Percentiles rank a stretch among this genome's conserved stretches.
phyloP scores from a whole-genome alignment of 306 rosid species.

The Prosopis cineraria region DNA sequence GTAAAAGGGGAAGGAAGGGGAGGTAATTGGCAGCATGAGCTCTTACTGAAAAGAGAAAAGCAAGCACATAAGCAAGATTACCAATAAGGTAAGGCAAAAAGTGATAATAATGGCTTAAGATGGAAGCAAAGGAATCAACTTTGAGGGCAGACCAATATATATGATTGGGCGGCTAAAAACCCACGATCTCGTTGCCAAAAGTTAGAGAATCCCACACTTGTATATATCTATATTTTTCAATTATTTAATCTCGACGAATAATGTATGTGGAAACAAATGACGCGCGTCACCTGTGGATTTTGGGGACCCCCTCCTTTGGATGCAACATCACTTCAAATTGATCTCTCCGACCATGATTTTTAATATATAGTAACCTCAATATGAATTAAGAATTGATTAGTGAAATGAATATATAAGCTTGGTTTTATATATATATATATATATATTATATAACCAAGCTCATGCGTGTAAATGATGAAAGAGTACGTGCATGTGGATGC shows the following conservation, averaged over 20 bases:
- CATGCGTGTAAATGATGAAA: neutral
- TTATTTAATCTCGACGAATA: slow-evolving; percentile 45
- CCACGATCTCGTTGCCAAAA: slow-evolving; percentile 38
- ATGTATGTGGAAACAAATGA: slow-evolving; percentile 51
- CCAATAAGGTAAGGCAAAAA: slow-evolving; percentile 47
- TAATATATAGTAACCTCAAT: neutral
- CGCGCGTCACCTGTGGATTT: slow-evolving; percentile 41
- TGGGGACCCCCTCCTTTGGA: slow-evolving; percentile 31
- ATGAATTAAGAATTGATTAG: neutral
- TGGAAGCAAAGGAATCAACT: slow-evolving; percentile 68
- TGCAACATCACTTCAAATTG: slow-evolving; percentile 26
- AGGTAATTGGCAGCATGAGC: slow-evolving; percentile 23
- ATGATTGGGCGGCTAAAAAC: slow-evolving; percentile 35
- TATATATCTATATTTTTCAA: slow-evolving; percentile 17
- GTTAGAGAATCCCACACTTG: slow-evolving; percentile 40
- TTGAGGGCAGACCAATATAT: slow-evolving; percentile 39
- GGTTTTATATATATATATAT: no score
- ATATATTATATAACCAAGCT: neutral
- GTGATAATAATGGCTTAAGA: slow-evolving; percentile 62
- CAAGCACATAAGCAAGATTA: slow-evolving; percentile 32
- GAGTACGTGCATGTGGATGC: neutral
- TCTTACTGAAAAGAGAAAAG: slow-evolving; percentile 38
- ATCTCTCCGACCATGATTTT: neutral
- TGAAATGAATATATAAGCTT: no score
- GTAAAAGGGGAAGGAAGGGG: slow-evolving; percentile 1